Base-by-base conservation (phyloP, 805 yeast species). In the Ogataea henricii region DNA sequence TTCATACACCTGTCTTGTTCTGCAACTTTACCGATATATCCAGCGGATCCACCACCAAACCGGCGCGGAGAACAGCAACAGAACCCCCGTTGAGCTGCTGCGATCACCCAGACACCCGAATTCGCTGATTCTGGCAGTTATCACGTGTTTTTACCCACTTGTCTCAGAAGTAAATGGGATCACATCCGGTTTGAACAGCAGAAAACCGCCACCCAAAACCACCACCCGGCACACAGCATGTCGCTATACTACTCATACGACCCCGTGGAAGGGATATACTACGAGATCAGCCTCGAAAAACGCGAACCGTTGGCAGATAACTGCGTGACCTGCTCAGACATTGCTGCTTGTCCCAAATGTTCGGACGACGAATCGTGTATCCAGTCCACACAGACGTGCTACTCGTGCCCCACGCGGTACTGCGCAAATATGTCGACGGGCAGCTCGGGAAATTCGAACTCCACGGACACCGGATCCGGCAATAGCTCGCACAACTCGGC, bases 301-400 rank as follows among this genome's bases (percentile, higher is more conserved):
- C 40, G 27, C 16, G 38, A 30, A 25, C 21, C 39, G 26, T 23
- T 43, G 27, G 40, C 51, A 17, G 40, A 46, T 6, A 40, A 21
- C 22, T 68, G 72, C 55, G 63, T 66, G 14, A 26, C 50, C 4
- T 68, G 70, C 47, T 55, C 73, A 0, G 50, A 57, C 1, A 50
- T 64, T 1, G 78, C 75, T 8, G 43, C 65, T 3, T 83, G 88
- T 64, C 89, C 88, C 3, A 51, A 51, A 6, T 86, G 91, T 64
- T 66, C 65, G 0, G 59, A 56, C 12, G 75, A 74, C 52, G 79
- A 83, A 59, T 69, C 70, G 55, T 86, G 92, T 63, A 72, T 68
- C 2, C 63, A 76, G 56, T 73, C 86, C 0, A 66, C 78, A 0
- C 82, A 76, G 53, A 73, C 88, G 0, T 85, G 91, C 60, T 45